Conservation (phyloP, 106 monocot genomes). For the Dioscorea zingiberensis region DNA sequence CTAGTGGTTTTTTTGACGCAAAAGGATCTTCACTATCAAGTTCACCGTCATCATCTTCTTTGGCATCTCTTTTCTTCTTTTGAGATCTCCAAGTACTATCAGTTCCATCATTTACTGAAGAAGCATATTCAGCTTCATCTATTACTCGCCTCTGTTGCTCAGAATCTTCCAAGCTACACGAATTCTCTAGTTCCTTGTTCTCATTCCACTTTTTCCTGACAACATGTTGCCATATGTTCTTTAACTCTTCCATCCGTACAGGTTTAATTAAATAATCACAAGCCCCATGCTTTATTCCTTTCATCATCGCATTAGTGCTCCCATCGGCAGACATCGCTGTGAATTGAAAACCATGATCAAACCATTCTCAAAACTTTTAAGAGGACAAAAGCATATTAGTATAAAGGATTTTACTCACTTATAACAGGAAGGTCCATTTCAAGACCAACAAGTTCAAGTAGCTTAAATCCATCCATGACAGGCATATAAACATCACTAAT, state of each 20-base stretch:
- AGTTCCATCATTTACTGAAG: constrained; percentile 36
- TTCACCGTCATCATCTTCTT: constrained; percentile 73
- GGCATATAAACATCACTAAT: constrained; percentile 55
- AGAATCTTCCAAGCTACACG: constrained; percentile 50
- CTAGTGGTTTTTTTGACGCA: constrained; percentile 81
- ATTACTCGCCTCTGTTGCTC: constrained; percentile 26
- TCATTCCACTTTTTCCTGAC: constrained; percentile 57
- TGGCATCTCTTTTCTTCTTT: constrained; percentile 74
- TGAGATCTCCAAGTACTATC: constrained; percentile 60
- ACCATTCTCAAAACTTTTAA: background rate
- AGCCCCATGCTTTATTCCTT: constrained; percentile 69
- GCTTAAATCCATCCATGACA: constrained; percentile 48
- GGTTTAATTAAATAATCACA: constrained; percentile 81
- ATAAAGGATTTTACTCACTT: constrained; percentile 18
- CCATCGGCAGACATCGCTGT: constrained; percentile 84
- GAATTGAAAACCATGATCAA: background rate
- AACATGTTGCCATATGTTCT: constrained; percentile 78
- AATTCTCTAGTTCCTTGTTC: constrained; percentile 48
- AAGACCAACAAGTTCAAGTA: constrained; percentile 46
- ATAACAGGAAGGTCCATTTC: constrained; percentile 63
- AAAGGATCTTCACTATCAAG: constrained; percentile 78
- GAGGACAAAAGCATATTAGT: background rate
- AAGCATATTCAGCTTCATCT: constrained; percentile 59
- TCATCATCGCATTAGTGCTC: constrained; percentile 66
- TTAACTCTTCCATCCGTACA: constrained; percentile 59